Evolutionary conservation across 129 eudicot genomes (phyloP).

Genomic region (Arctium lappa): DNA sequence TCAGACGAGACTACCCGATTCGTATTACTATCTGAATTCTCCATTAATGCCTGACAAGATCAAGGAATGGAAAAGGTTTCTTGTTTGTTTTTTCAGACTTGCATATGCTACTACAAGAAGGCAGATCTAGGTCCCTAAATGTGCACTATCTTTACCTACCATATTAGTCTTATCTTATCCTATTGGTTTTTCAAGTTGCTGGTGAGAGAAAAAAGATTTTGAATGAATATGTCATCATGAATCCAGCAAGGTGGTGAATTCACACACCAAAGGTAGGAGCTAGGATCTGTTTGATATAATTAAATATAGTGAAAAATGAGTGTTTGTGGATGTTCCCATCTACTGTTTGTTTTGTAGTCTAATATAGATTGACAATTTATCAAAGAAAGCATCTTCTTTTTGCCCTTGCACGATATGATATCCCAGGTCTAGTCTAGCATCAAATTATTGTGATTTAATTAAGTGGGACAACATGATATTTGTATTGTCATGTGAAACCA

Average conservation of each 20-base stretch:
- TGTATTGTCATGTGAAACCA: conserved; percentile 18
- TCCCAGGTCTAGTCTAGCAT: neutral
- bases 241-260: conserved; percentile 14
- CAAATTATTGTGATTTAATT: too few species aligned
- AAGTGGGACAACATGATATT: neutral
- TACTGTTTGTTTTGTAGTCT: neutral
- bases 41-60: neutral
- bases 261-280: conserved; percentile 3
- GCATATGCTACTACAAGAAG: neutral
- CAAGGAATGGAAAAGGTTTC: neutral
- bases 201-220: conserved; percentile 6
- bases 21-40: neutral
- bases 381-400: neutral
- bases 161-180: neutral
- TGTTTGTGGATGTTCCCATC: conserved; percentile 21
- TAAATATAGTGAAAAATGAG: neutral
- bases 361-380: neutral
- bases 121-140: neutral
- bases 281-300: conserved; percentile 8
- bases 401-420: neutral
- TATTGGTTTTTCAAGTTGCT: conserved; percentile 5
- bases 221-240: neutral
- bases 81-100: neutral
- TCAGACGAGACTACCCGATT: neutral
- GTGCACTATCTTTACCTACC: conserved; percentile 9